Conservation (phyloP, 31 red algal genomes). For the Bonnemaisonia californica region DNA sequence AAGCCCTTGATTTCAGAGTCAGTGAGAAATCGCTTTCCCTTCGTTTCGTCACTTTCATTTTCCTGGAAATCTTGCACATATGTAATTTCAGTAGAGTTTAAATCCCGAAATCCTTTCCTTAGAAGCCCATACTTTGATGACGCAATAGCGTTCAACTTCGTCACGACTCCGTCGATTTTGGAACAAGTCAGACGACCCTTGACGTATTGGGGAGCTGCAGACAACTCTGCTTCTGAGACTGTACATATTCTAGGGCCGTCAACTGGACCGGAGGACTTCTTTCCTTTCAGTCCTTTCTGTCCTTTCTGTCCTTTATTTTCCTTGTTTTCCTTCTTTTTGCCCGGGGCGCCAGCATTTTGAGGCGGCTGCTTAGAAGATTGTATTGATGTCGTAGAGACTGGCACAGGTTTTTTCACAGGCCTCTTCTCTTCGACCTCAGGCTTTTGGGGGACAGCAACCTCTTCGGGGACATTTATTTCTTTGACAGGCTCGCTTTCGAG, state of each 20-base stretch:
- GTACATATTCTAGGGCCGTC: constrained; percentile 21
- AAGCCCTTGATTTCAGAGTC: constrained; percentile 79
- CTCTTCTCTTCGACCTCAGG: background rate
- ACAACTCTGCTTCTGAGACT: constrained; percentile 56
- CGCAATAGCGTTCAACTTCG: constrained; percentile 39
- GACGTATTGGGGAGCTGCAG: constrained; percentile 70
- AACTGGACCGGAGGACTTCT: background rate
- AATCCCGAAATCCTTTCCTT: constrained; percentile 16
- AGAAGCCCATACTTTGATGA: constrained; percentile 53
- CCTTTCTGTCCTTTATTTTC: background rate
- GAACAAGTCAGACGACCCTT: constrained; percentile 54
- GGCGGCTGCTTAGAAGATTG: background rate
- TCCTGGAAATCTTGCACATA: constrained; percentile 50
- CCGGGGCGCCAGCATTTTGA: background rate
- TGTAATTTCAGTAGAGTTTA: constrained; percentile 36
- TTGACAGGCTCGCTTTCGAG: background rate
- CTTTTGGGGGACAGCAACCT: background rate
- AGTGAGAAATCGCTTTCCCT: constrained; percentile 51
- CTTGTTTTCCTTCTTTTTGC: constrained; percentile 6
- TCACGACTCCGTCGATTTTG: constrained; percentile 44
- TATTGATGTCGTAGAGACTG: background rate
- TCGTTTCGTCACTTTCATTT: constrained; percentile 53
- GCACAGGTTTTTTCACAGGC: background rate
- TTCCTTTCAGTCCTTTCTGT: background rate
- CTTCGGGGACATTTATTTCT: background rate